Evolutionary conservation across 345 rosid species (phyloP).

Genomic region (Hirschfeldia incana): DNA sequence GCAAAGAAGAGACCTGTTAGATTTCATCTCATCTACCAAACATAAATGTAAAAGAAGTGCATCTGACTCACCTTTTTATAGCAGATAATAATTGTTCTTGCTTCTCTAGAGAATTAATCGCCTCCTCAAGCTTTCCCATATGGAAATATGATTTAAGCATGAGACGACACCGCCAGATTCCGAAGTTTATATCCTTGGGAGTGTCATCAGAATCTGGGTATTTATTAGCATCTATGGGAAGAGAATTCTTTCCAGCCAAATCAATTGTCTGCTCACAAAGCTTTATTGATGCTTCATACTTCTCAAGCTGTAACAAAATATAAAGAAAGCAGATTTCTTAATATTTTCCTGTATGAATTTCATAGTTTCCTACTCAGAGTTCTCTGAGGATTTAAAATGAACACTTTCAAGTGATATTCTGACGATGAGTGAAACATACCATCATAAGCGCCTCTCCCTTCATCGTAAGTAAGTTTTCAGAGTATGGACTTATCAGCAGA

Average conservation of each 20-base stretch:
- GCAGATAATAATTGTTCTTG: constrained; percentile 49
- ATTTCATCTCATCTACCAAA: constrained; percentile 1
- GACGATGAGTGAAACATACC: constrained; percentile 48
- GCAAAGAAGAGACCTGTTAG: constrained; percentile 23
- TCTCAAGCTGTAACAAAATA: constrained; percentile 66
- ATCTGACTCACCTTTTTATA: constrained; percentile 47
- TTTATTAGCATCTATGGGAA: constrained; percentile 29
- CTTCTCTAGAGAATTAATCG: constrained; percentile 65
- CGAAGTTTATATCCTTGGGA: constrained; percentile 47
- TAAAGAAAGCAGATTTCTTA: constrained; percentile 5
- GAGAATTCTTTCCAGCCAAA: constrained; percentile 70
- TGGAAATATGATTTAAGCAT: constrained; percentile 74
- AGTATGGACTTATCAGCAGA: constrained; percentile 56
- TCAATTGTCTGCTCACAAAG: constrained; percentile 78
- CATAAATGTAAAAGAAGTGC: constrained; percentile 1
- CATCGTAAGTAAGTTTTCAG: constrained; percentile 81
- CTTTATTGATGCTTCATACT: constrained; percentile 80
- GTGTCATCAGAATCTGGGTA: constrained; percentile 45
- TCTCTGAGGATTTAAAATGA: neutral
- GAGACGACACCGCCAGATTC: constrained; percentile 66
- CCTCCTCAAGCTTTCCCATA: constrained; percentile 92
- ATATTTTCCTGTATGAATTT: constrained; percentile 1
- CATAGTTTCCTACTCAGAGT: neutral
- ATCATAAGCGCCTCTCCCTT: constrained; percentile 75
- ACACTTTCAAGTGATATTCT: constrained; percentile 12